Conservation (phyloP, 148 eudicot species). For the Heliamphora exappendiculata region DNA sequence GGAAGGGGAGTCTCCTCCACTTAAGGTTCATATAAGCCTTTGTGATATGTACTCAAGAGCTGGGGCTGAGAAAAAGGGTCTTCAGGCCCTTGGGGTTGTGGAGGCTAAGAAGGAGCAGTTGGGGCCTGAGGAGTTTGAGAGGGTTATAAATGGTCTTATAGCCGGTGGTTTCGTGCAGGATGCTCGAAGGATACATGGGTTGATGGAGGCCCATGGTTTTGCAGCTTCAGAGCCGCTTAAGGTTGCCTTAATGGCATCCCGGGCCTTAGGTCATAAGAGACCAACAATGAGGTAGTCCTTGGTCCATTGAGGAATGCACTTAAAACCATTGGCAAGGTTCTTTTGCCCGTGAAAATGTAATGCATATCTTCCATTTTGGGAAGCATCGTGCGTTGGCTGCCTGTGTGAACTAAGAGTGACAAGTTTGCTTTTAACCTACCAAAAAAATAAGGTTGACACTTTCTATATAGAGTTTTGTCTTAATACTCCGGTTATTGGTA, state of each 20-base stretch:
- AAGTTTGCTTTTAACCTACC: not conserved
- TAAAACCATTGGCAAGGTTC: not conserved
- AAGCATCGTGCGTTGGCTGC: not conserved
- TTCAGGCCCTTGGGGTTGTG: constrained; percentile 65
- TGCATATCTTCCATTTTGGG: not conserved
- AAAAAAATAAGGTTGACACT: not conserved
- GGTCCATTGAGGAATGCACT: not conserved
- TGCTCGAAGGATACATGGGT: constrained; percentile 44
- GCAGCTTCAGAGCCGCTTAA: constrained; percentile 26
- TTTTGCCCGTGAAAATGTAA: not conserved
- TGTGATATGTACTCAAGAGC: constrained; percentile 76
- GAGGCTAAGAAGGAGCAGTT: constrained; percentile 70
- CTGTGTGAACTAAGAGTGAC: not conserved
- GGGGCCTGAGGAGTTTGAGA: constrained; percentile 46
- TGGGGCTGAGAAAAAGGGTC: constrained; percentile 64
- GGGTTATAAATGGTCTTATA: constrained; percentile 46
- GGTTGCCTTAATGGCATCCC: constrained; percentile 28
- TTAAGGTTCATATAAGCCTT: constrained; percentile 72
- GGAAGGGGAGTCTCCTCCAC: constrained; percentile 74
- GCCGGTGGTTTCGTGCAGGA: constrained; percentile 50
- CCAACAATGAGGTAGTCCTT: constrained; percentile 19
- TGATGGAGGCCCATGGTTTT: constrained; percentile 67
- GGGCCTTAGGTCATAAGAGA: constrained; percentile 21
- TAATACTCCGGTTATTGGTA: too few relatives aligned
- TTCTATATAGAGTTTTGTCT: too few relatives aligned